Evolutionary conservation across 2,329 filamentous ascomycete genomes (phyloP), one percentile per base, ranked within the genome.

Genomic region (Fusarium siculi): DNA sequence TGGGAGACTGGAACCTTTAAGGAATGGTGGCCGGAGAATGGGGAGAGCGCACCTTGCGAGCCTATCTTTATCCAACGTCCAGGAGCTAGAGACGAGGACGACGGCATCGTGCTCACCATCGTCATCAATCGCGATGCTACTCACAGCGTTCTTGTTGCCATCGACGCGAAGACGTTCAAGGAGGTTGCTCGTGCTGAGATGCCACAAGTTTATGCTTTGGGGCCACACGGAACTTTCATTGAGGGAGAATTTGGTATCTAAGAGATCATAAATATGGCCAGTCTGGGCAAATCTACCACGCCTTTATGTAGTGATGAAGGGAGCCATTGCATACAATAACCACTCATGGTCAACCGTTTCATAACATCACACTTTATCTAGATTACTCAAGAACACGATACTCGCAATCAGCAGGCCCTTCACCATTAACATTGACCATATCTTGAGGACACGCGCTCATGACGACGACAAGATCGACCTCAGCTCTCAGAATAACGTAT

Each of bases 181-280:
- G 42, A 43, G 6, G 4, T 43, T 23, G 42, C 42, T 18, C n/a
- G 42, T 23, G 42, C 42, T 1, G 42, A 43, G 18, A 43, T 43
- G 15, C 42, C 15, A 4, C n/a, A 43, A 11, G 42, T 43, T 15
- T 43, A 23, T 23, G n/a, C n/a, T 23, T 18, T 23, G n/a, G 40
- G 42, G 6, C 42, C n/a, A 23, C 42, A 43, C 23, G 15, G 42
- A 5, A 23, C 42, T 0, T 43, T 43, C 4, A 43, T 43, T 23
- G 15, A 43, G n/a, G 42, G n/a, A 43, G n/a, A 23, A 23, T 23
- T 43, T 18, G n/a, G n/a, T 18, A 9, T 18, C 6, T 43, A 18
- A 7, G 8, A n/a, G 15, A 10, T 42, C 6, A 16, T 2, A 0
- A 4, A 15, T 1, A 9, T 6, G 5, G 7, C 5, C 7, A n/a